These are phyloP conservation scores for Pancytospora philotis DNA, from an alignment of 371 early-diverging fungal species.

Conservation along the genomic window DNA sequence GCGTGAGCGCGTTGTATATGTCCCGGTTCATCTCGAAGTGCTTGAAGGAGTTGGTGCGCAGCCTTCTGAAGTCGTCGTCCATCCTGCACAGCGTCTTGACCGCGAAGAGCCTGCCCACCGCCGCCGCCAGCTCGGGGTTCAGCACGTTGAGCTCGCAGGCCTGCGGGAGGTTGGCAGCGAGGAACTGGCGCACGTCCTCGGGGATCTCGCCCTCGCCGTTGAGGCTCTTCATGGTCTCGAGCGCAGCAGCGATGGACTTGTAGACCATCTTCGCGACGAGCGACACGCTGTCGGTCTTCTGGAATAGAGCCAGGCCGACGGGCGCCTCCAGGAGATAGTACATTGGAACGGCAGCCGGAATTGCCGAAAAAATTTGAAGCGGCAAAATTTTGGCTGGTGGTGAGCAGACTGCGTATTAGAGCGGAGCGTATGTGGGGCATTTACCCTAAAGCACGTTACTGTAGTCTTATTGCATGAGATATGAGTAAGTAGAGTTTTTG, in stretches of 20 bases:
- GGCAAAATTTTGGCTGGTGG: no score
- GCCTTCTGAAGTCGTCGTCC: constrained; percentile 1
- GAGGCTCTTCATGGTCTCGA: background rate
- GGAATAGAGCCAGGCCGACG: background rate
- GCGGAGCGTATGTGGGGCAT: no score
- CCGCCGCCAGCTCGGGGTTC: background rate
- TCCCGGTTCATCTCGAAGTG: constrained; percentile 17
- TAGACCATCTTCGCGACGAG: background rate
- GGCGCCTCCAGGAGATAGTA: background rate
- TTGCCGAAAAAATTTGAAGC: no score
- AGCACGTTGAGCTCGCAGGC: constrained; percentile 6
- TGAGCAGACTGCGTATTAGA: no score
- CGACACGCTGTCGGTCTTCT: background rate
- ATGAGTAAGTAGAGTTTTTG: no score
- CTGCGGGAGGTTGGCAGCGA: background rate
- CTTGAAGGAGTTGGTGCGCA: constrained; percentile 3
- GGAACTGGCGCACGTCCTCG: background rate
- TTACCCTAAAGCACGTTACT: no score
- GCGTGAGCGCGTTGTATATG: background rate
- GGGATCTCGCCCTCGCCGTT: background rate
- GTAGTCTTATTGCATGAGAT: no score
- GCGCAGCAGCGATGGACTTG: background rate
- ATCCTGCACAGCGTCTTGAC: background rate
- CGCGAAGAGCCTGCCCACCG: background rate
- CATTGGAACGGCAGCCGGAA: no score